Percentiles rank a stretch among this genome's conserved stretches.
phyloP scores from a whole-genome alignment of 306 rosid genomes.

The Fragaria nilgerrensis region DNA sequence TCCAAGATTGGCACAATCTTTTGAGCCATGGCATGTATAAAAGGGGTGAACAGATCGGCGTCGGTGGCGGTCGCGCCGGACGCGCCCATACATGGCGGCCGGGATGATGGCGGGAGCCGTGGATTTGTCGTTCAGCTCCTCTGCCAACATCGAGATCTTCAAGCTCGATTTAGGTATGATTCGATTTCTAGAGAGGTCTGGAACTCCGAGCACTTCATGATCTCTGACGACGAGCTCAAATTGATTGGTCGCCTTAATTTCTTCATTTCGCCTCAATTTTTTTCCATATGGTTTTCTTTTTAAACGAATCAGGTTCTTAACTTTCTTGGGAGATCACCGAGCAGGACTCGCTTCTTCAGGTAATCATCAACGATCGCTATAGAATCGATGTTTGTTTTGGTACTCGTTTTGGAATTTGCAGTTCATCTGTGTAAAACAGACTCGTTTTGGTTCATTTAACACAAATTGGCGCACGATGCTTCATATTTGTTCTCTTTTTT shows the following conservation, averaged over 20 bases:
- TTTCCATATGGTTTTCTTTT: too few relatives aligned
- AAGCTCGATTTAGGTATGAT: constrained; percentile 58
- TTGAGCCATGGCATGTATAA: constrained; percentile 70
- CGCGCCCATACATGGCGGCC: constrained; percentile 85
- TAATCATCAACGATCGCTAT: constrained; percentile 34
- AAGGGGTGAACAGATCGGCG: constrained; percentile 90
- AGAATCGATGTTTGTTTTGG: not conserved
- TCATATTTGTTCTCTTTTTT: not conserved
- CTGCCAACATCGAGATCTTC: constrained; percentile 89
- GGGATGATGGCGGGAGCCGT: constrained; percentile 99
- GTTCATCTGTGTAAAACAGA: not conserved
- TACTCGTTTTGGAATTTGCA: not conserved
- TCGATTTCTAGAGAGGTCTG: too few relatives aligned
- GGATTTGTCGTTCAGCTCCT: constrained; percentile 94
- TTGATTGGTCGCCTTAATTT: too few relatives aligned
- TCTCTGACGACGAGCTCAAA: too few relatives aligned
- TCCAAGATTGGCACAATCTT: not conserved
- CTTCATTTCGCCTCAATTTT: too few relatives aligned
- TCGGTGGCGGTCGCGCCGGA: constrained; percentile 93
- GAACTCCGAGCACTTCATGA: too few relatives aligned
- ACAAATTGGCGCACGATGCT: not conserved
- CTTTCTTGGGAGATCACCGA: constrained; percentile 55
- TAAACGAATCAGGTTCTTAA: too few relatives aligned
- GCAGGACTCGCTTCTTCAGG: constrained; percentile 94
- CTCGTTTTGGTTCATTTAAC: not conserved